These are phyloP conservation scores for Salix koriyanagi DNA, from an alignment of 345 rosid genomes.

Conservation along the genomic window DNA sequence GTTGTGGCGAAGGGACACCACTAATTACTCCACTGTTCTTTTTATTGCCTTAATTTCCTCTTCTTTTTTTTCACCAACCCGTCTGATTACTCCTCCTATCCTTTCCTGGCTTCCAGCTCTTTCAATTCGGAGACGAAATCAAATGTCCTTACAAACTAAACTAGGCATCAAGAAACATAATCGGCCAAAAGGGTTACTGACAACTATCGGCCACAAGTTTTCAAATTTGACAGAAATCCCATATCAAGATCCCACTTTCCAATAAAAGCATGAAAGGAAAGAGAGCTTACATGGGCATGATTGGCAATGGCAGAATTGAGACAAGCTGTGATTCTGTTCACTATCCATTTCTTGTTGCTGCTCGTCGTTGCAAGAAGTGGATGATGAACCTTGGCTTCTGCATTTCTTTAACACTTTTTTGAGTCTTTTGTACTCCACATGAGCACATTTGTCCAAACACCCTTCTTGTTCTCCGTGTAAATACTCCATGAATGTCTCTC, in stretches of 20 bases:
- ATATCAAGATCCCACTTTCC: not conserved
- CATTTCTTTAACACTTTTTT: conserved; percentile 79
- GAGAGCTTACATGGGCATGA: conserved; percentile 54
- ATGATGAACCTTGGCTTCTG: conserved; percentile 42
- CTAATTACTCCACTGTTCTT: not conserved
- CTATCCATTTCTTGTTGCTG: conserved; percentile 11
- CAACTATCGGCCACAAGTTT: not conserved
- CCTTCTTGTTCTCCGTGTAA: conserved; percentile 62
- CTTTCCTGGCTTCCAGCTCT: not conserved
- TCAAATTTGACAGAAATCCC: not conserved
- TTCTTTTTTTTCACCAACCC: not conserved
- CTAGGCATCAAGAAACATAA: not conserved
- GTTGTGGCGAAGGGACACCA: too few relatives aligned
- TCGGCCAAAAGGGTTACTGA: not conserved
- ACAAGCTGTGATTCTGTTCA: conserved; percentile 1
- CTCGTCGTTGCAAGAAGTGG: conserved; percentile 22
- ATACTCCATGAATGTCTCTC: conserved; percentile 74
- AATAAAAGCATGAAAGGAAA: not conserved
- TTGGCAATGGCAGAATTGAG: conserved; percentile 40
- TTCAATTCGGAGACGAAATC: not conserved
- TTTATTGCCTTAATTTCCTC: not conserved
- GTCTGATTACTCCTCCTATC: not conserved
- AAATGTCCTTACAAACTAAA: not conserved
- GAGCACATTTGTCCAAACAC: conserved; percentile 56
- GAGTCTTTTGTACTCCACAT: conserved; percentile 78